Base-by-base conservation (phyloP, 345 rosid species). In the Eucalyptus sp. region DNA sequence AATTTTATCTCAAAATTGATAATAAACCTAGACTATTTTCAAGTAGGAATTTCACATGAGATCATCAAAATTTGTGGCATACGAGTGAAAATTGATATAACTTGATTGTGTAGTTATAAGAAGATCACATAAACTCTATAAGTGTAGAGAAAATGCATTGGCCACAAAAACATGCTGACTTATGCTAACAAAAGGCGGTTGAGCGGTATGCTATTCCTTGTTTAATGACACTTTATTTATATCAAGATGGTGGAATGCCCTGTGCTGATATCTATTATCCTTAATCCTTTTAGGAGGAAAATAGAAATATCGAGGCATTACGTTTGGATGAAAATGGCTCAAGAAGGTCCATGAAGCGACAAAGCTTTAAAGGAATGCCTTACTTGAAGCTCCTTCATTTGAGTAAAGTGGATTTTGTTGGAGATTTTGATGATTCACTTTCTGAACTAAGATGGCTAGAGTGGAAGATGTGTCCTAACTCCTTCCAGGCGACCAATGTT, bases 171-270 rank as follows among this genome's bases (percentile, higher is more conserved):
- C 66, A 60, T 25, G 31, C 14, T 1, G 31, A 60, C 1, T 7
- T 58, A 60, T 2, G 12, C 29, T 24, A 4, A 10, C 64, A 58
- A 22, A 1, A 0, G 50, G 50, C 2, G 13, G 50, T 48, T 48
- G 13, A 3, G 29, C 13, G 11, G 6, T 56, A 24, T 56, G n/a
- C 66, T 60, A 25, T 25, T 60, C 66, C 66, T 60, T 60, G 14
- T 60, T 29, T 60, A 12, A 60, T 12, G 31, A 60, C 31, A 5
- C 68, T 60, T 60, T 60, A 60, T 27, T 60, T 2, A 60, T 60
- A 2, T 60, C 13, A 2, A 5, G 62, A 56, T 2, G 2, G 1
- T 0, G 62, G 12, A 56, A 24, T 56, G 29, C 62, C 62, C 0
- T 24, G 29, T 24, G 3, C 13, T 60, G 66, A 60, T 60, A 60